Evolutionary conservation across 768 basidiomycete genomes (phyloP), one percentile per base, ranked within the genome.

Genomic region (Phlegmacium glaucopus): DNA sequence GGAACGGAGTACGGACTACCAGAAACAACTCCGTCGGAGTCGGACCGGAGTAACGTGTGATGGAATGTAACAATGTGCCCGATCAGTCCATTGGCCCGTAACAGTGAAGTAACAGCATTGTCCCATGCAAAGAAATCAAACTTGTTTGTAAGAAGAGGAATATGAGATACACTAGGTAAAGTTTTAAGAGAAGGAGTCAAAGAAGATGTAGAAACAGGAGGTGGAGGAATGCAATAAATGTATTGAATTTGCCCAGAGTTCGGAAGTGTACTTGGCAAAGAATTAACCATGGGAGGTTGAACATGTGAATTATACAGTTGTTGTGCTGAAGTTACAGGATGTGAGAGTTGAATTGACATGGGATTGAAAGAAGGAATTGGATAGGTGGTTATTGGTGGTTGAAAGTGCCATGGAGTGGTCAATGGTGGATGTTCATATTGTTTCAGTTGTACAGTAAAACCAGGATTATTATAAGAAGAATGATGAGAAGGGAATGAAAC

Each of bases 381-480:
- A 13, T 32, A 32, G 9, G 30, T 8, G 13, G 13, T 32, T 8
- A 32, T 13, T 32, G 43, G 43, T 12, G 43, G 43, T 34, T 44
- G 12, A 34, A 32, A 44, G 16, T 8, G 43, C 6, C 15, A 32
- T 16, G 43, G 43, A 44, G 13, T 8, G 9, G 8, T 32, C 9
- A 13, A 15, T 26, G n/a, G n/a, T n/a, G n/a, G 9, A 6, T 25
- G 5, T 10, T 42, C 25, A 25, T 13, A 18, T 26, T 9, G 26
- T 26, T 26, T 10, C 25, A 27, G 22, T 42, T 18, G 41, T 10
- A 42, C 16, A 9, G 16, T 42, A 27, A 42, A 42, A 28, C 13
- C 10, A 26, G 41, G 41, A 27, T 42, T 42, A 27, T 42, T 42
- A 28, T 42, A 42, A 42, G 43, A 44, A n/a, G 30, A 44, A 32